phyloP scores from a whole-genome alignment of 2,329 filamentous ascomycete species.

The Ophiostoma perfectum region DNA sequence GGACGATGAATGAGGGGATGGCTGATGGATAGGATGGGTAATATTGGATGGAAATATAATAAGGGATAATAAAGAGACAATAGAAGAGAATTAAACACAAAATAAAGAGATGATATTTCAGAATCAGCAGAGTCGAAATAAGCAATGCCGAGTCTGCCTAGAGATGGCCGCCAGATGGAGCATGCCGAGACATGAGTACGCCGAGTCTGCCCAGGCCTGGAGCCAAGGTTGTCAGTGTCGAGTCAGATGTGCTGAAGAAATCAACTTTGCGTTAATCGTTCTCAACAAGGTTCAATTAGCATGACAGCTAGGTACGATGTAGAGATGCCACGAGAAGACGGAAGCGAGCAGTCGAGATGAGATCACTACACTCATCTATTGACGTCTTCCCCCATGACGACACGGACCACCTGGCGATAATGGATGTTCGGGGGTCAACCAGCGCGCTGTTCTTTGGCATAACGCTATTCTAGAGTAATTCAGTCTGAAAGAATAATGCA shows the following conservation, averaged over 20 bases:
- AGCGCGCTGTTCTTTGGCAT: neutral
- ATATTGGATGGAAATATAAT: neutral
- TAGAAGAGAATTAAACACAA: neutral
- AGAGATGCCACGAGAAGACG: neutral
- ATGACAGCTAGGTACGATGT: neutral
- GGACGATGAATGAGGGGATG: neutral
- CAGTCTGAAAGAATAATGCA: neutral
- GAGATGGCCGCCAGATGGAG: slow-evolving; percentile 1
- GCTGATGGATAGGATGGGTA: too few relatives aligned
- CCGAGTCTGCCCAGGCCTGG: slow-evolving; percentile 16
- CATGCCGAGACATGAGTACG: neutral
- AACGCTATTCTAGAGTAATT: neutral
- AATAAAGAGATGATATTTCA: neutral
- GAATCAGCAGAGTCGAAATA: neutral
- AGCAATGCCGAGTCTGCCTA: slow-evolving; percentile 4
- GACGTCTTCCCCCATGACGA: neutral
- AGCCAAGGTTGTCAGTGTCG: neutral
- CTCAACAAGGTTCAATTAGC: too few relatives aligned
- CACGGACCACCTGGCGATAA: neutral
- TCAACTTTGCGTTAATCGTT: too few relatives aligned
- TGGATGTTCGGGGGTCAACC: neutral
- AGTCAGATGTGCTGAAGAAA: too few relatives aligned
- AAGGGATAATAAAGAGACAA: neutral
- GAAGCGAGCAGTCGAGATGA: too few relatives aligned
- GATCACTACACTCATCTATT: neutral